phyloP scores from a whole-genome alignment of 495 filamentous ascomycete species.

The Penicillium diatomitis region DNA sequence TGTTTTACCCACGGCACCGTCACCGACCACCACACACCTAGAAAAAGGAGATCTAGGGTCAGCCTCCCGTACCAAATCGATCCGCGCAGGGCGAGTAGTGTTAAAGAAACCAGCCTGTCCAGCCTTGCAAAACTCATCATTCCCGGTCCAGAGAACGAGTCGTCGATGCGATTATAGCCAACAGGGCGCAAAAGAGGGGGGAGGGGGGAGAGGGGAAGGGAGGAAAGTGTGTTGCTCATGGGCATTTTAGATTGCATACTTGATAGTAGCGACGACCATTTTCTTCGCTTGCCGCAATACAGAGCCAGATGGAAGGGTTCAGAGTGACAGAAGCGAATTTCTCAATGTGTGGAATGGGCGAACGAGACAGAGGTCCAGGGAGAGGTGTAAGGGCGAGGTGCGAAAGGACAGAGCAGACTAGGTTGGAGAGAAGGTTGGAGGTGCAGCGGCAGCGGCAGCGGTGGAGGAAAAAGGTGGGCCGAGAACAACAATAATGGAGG shows the following conservation, averaged over 20 bases:
- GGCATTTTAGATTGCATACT: slow-evolving; percentile 10
- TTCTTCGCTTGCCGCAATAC: slow-evolving; percentile 1
- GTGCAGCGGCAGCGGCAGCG: slow-evolving; percentile 1
- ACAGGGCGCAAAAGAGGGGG: not conserved
- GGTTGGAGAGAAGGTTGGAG: not conserved
- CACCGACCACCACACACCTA: slow-evolving; percentile 97
- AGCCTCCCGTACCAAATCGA: slow-evolving; percentile 5
- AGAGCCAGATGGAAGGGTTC: slow-evolving; percentile 8
- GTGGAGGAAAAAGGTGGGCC: slow-evolving; percentile 1
- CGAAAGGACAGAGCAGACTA: not conserved
- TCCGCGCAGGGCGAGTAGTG: too few species aligned
- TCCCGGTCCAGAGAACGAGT: too few species aligned
- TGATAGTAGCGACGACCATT: slow-evolving; percentile 35
- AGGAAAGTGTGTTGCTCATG: not conserved
- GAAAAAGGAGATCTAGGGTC: slow-evolving; percentile 11
- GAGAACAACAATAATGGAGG: slow-evolving; percentile 24
- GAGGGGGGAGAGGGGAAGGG: slow-evolving; percentile 9
- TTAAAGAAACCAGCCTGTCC: too few species aligned
- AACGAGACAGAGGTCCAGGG: not conserved
- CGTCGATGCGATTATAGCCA: not conserved
- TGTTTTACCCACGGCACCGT: slow-evolving; percentile 98
- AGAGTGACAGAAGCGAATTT: slow-evolving; percentile 7
- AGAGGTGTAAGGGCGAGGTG: slow-evolving; percentile 4
- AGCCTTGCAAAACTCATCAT: too few species aligned
- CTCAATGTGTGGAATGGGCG: not conserved